Base-by-base conservation (phyloP, 2,329 filamentous ascomycete genomes). In the Pyrenochaeta sp. region DNA sequence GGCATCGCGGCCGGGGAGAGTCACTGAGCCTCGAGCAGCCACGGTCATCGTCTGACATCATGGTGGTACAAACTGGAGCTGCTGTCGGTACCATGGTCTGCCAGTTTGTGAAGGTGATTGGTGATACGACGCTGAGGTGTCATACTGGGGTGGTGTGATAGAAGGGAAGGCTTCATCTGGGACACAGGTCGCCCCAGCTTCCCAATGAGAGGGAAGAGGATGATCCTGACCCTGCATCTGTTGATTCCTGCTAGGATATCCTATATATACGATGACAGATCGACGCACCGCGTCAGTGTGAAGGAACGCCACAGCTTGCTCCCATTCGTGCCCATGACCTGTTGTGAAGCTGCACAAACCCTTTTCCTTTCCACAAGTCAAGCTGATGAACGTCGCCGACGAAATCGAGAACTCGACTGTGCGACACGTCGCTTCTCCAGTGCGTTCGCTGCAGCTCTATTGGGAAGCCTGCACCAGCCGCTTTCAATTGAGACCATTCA, bases 381-480 rank as follows among this genome's bases (percentile, higher is more conserved):
- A 19, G 22, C 19, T 19, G 36, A 39, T 19, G 12, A 27, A 44
- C 24, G 32, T 40, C 47, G 32, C 19, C 47, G 47, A 40, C 36
- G 15, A 36, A 12, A 24, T n/a, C 34, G 2, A 27, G 2, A 30
- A 34, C 19, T 44, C 45, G 27, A 34, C 28, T 47, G 45, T 47
- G 45, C 8, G n/a, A 47, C 27, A 30, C 15, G 27, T 34, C 27
- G 45, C 28, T 19, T 22, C 9, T 19, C 15, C 8, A 24, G 27
- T 32, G 30, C 45, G 32, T 28, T n/a, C 15, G 45, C 45, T 48
- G 59, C 52, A 53, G 55, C 59, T 62, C 44, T 25, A 62, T 59
- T 50, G 51, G 58, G 59, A 59, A 46, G 43, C 24, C 24, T 61
- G 58, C 54, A 47, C 58, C 49, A 34, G 42, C 58, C 52, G 55